Percentiles rank a stretch among this genome's conserved stretches.
phyloP scores from a whole-genome alignment of 2,329 filamentous ascomycete species.

The Botrytis hyacinthi region DNA sequence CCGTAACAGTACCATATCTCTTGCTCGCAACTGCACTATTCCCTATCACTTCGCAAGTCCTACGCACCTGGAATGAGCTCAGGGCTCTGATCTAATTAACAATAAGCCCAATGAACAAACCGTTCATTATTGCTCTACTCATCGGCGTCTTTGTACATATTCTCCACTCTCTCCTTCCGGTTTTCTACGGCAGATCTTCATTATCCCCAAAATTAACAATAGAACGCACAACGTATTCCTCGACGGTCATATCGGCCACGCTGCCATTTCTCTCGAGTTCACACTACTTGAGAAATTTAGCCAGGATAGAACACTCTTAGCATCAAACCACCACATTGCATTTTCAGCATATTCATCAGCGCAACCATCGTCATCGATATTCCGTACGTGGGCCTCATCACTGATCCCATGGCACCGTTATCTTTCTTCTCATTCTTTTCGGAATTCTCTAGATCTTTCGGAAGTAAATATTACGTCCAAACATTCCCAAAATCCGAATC shows the following conservation, averaged over 20 bases:
- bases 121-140: background rate
- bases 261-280: background rate
- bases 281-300: fast-evolving
- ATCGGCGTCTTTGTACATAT: background rate
- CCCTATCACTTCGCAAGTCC: background rate
- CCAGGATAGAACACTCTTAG: background rate
- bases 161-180: background rate
- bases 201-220: background rate
- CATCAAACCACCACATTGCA: fast-evolving
- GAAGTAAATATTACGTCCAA: too few relatives aligned
- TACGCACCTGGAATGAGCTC: background rate
- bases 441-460: background rate
- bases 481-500: too few relatives aligned
- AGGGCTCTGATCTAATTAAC: background rate
- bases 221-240: fast-evolving
- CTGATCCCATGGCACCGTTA: too few relatives aligned
- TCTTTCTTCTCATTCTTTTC: background rate
- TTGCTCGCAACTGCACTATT: background rate
- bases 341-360: background rate
- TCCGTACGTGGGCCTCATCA: background rate
- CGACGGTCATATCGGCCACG: fast-evolving
- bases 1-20: background rate
- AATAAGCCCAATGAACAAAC: background rate
- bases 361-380: fast-evolving
- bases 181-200: background rate